Evolutionary conservation across 768 basidiomycete genomes (phyloP), one percentile per base, ranked within the genome.

Genomic region (Rhodotorula sphaerocarpa): DNA sequence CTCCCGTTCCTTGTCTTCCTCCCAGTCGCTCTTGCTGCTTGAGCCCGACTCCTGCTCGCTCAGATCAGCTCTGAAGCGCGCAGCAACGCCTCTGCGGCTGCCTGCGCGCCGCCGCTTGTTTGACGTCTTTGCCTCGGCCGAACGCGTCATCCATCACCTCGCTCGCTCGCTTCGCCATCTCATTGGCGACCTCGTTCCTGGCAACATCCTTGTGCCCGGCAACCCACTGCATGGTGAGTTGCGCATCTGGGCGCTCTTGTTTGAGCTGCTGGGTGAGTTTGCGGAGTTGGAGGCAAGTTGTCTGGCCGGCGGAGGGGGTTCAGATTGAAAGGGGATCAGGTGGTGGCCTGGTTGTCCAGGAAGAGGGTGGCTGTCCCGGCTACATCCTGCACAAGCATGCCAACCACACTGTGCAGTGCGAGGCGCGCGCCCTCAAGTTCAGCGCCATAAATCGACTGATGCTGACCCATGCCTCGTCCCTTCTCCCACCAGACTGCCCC

Each of bases 331-430:
- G 51, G n/a, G 10, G 34, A 36, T 18, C 34, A 23, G 14, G 34
- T 36, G 21, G 36, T 36, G 11, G 51, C 20, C 51, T 53, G 51
- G 51, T 53, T 53, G n/a, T 53, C 51, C 21, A 53, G 20, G 36
- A 53, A 36, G 36, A 53, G 21, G 36, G 25, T 33, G 48, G 25
- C 43, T 12, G n/a, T n/a, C 36, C 36, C n/a, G 21, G 34, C 12
- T 10, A 23, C 7, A 10, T 31, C 16, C 36, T 27, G 5, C 16
- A 15, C 16, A 36, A 25, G 23, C 33, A 33, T 21, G n/a, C 7
- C n/a, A 23, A 11, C 7, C 36, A 27, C 12, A 36, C 36, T 21
- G 51, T 25, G 25, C 3, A 53, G 51, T 12, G 51, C 51, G 36
- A 53, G 34, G 7, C 25, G 34, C n/a, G 36, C 36, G 20, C 51